Percentiles rank a stretch among this genome's conserved stretches.
Conservation (phyloP, 352 stramenopile species). For the Globisporangium recalcitrans region DNA sequence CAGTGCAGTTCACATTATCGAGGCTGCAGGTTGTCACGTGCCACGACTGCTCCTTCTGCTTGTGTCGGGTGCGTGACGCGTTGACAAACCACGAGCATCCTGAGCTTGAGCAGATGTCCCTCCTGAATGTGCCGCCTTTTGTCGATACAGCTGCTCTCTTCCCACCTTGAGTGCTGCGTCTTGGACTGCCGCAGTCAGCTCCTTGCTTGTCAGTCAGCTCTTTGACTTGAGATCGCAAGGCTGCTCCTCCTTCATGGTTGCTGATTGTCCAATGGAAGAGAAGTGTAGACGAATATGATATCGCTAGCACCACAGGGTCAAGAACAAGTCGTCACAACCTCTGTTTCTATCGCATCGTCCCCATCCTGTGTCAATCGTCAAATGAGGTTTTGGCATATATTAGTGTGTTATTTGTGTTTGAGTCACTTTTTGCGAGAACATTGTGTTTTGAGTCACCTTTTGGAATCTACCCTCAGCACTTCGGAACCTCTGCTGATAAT, state of each 20-base stretch:
- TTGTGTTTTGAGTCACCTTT: background rate
- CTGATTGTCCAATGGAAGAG: too few species aligned
- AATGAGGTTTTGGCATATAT: too few species aligned
- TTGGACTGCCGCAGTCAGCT: background rate
- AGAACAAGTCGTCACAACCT: too few species aligned
- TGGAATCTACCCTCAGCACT: slow-evolving; percentile 2
- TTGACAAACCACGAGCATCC: background rate
- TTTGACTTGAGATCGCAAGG: too few species aligned
- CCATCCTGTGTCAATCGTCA: too few species aligned
- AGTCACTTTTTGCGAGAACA: too few species aligned
- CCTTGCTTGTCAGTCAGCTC: background rate
- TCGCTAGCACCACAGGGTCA: too few species aligned
- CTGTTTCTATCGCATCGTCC: too few species aligned
- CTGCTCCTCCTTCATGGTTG: too few species aligned
- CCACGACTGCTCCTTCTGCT: background rate
- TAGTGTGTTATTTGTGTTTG: too few species aligned
- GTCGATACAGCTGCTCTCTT: background rate
- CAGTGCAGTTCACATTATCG: background rate
- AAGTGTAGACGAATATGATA: too few species aligned
- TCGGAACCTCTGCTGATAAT: too few species aligned
- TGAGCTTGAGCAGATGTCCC: background rate
- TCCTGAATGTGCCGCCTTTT: background rate
- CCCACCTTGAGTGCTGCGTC: background rate
- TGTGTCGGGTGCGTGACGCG: background rate
- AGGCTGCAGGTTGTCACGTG: background rate